phyloP scores from a whole-genome alignment of 208 protist species.

The Tritrichomonas foetus region DNA sequence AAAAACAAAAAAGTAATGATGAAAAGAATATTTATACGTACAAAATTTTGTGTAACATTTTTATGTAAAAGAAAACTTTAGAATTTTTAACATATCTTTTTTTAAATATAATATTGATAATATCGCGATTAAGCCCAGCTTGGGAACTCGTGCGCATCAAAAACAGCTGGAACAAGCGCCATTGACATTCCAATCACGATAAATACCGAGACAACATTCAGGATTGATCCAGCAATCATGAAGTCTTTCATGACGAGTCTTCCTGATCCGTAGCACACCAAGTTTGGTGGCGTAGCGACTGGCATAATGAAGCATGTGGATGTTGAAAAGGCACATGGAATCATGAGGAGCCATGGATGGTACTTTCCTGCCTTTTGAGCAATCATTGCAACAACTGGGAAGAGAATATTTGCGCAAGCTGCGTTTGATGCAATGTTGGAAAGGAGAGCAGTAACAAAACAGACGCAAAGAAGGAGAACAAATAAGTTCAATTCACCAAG shows the following conservation, averaged over 20 bases:
- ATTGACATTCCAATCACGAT: background rate
- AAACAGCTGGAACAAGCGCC: background rate
- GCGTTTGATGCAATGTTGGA: background rate
- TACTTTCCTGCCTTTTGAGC: constrained; percentile 34
- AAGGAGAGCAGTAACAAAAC: background rate
- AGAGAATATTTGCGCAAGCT: too few relatives aligned
- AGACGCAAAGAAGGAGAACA: background rate
- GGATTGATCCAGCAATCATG: background rate
- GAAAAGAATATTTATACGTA: too few relatives aligned
- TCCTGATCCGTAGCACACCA: constrained; percentile 46
- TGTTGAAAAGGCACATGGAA: constrained; percentile 28
- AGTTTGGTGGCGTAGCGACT: constrained; percentile 51
- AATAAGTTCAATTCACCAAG: background rate
- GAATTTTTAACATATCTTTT: too few relatives aligned
- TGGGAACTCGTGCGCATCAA: constrained; percentile 9
- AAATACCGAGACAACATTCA: background rate
- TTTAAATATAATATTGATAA: background rate
- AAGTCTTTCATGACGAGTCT: constrained; percentile 15
- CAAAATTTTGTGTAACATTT: too few relatives aligned
- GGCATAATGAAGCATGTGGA: constrained; percentile 51
- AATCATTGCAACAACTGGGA: constrained; percentile 40
- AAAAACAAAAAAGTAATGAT: too few relatives aligned
- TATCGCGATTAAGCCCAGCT: background rate
- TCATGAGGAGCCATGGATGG: constrained; percentile 48
- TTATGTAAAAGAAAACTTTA: too few relatives aligned